phyloP scores from a whole-genome alignment of 805 yeast species.

The Metschnikowia proteae region DNA sequence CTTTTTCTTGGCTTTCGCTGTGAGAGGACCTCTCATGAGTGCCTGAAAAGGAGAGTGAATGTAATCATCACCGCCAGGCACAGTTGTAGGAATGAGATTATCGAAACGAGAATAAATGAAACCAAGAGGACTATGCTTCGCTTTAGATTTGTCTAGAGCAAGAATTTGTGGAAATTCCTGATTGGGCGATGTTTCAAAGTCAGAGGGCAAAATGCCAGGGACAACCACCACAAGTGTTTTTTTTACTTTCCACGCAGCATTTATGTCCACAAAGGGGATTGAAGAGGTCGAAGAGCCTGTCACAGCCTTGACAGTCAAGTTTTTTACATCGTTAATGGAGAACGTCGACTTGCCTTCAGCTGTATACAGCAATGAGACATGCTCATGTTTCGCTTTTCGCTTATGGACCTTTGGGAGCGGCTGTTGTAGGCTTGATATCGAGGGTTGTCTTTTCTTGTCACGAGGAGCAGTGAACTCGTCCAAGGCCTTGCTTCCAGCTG shows the following conservation, averaged over 20 bases:
- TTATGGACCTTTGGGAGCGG: constrained; percentile 25
- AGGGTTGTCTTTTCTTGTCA: constrained; percentile 38
- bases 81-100: constrained; percentile 44
- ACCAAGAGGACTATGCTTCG: constrained; percentile 18
- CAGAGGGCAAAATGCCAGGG: constrained; percentile 57
- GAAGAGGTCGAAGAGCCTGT: not conserved
- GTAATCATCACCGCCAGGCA: constrained; percentile 65
- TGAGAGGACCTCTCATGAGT: constrained; percentile 52
- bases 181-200: constrained; percentile 28
- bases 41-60: constrained; percentile 53
- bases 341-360: not conserved
- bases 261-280: constrained; percentile 6
- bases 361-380: constrained; percentile 12
- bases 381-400: constrained; percentile 27
- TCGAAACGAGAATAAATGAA: constrained; percentile 40
- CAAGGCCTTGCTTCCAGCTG: not conserved
- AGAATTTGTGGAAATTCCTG: constrained; percentile 1
- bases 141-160: constrained; percentile 1
- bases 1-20: constrained; percentile 52
- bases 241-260: constrained; percentile 12
- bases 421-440: constrained; percentile 25
- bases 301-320: constrained; percentile 6
- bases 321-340: constrained; percentile 9
- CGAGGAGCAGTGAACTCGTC: not conserved
- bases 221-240: constrained; percentile 56